Evolutionary conservation across 257 asterid genomes (phyloP).

Genomic region (Solanum appendiculatum): DNA sequence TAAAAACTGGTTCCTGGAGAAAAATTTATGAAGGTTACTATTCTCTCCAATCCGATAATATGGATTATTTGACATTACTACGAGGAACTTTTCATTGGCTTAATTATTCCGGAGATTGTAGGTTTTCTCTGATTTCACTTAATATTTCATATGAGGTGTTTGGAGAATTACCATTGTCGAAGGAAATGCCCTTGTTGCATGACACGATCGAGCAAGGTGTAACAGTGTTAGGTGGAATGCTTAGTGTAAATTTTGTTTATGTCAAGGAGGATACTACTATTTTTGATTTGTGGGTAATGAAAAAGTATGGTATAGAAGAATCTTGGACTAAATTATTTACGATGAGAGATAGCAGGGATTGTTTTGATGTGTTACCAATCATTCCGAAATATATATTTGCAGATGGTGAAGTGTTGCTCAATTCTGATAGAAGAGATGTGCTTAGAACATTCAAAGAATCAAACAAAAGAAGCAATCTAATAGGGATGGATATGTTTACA

Average conservation of each 20-base stretch:
- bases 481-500: not conserved
- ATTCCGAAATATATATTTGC: not conserved
- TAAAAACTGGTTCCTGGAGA: not conserved
- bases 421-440: not conserved
- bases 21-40: not conserved
- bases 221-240: not conserved
- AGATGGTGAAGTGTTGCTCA: not conserved
- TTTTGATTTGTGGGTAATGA: conserved; percentile 1
- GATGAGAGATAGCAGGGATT: not conserved
- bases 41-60: not conserved
- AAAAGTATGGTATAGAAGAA: not conserved
- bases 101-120: not conserved
- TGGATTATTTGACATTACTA: not conserved
- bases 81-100: not conserved
- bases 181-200: not conserved
- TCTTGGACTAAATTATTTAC: conserved; percentile 3
- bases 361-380: not conserved
- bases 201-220: not conserved
- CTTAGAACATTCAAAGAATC: not conserved
- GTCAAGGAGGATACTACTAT: not conserved
- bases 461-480: not conserved
- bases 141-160: not conserved
- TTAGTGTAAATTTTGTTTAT: not conserved
- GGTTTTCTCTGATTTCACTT: not conserved
- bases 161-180: not conserved